phyloP scores from a whole-genome alignment of 2,329 filamentous ascomycete genomes.

The Pseudonectria buxi region DNA sequence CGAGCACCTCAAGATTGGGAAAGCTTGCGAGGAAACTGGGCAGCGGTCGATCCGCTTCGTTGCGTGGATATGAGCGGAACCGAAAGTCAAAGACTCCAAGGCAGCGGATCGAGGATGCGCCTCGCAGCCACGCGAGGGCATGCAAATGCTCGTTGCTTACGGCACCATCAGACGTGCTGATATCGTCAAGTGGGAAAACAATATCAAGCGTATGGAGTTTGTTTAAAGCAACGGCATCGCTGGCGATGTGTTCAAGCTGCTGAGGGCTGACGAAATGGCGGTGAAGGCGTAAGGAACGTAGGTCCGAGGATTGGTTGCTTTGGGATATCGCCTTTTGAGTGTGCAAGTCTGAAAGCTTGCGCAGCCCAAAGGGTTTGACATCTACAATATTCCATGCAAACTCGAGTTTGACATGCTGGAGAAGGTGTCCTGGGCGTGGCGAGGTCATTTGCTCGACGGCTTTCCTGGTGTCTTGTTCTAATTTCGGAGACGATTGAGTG shows the following conservation, averaged over 20 bases:
- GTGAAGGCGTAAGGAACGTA: conserved; percentile 24
- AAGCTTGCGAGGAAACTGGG: conserved; percentile 30
- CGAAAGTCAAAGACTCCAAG: conserved; percentile 30
- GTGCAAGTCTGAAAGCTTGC: conserved; percentile 8
- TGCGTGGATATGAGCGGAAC: conserved; percentile 24
- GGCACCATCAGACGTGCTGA: conserved; percentile 18
- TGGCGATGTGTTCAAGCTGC: conserved; percentile 18
- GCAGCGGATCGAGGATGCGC: conserved; percentile 25
- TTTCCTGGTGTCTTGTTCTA: conserved; percentile 15
- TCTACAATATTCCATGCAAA: conserved; percentile 20
- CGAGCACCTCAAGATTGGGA: conserved; percentile 30
- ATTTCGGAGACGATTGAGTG: conserved; percentile 12
- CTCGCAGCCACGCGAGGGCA: conserved; percentile 30
- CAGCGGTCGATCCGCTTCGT: conserved; percentile 24
- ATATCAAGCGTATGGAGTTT: conserved; percentile 30
- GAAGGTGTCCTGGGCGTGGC: conserved; percentile 17
- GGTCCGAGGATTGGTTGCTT: conserved; percentile 17
- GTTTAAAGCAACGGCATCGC: conserved; percentile 17
- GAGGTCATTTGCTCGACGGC: conserved; percentile 21
- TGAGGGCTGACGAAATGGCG: conserved; percentile 17
- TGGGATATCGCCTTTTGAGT: conserved; percentile 10
- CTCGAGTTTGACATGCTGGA: conserved; percentile 27
- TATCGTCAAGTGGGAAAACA: conserved; percentile 25
- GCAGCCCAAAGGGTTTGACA: conserved; percentile 14
- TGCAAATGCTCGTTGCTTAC: conserved; percentile 23